Conservation (phyloP, 257 asterid genomes). For the Ocimum tenuiflorum region DNA sequence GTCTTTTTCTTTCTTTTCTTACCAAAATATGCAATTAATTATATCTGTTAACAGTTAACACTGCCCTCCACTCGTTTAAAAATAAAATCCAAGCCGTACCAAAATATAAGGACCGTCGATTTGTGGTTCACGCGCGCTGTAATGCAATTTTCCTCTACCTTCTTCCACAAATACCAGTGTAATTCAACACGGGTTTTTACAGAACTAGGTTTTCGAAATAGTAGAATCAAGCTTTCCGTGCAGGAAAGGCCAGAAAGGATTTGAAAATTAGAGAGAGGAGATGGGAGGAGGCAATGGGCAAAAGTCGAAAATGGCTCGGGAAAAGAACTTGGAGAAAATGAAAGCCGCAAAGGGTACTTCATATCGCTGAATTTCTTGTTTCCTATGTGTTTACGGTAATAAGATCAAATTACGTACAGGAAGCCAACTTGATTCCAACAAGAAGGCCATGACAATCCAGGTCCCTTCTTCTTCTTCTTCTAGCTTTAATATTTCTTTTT, state of each 20-base stretch:
- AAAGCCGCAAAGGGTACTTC: constrained; percentile 53
- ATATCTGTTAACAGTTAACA: not conserved
- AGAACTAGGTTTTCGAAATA: not conserved
- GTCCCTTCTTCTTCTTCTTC: not conserved
- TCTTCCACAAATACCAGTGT: not conserved
- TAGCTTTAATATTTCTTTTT: not conserved
- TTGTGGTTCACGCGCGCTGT: constrained; percentile 5
- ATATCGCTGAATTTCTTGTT: not conserved
- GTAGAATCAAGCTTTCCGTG: too few species aligned
- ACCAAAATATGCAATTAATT: not conserved
- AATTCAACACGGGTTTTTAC: not conserved
- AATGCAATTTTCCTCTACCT: not conserved
- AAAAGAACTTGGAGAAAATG: constrained; percentile 60
- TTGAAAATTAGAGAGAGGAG: not conserved
- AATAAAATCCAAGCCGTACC: not conserved
- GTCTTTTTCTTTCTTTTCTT: not conserved
- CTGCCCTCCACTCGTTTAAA: not conserved
- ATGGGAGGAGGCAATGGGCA: constrained; percentile 94
- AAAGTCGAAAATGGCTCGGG: constrained; percentile 84
- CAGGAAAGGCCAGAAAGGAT: not conserved
- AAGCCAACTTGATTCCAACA: constrained; percentile 48
- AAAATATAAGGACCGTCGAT: too few species aligned
- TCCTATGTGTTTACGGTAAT: not conserved
- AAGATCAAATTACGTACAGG: constrained; percentile 20
- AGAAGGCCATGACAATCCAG: constrained; percentile 47